Percentiles rank a stretch among this genome's conserved stretches.
These are phyloP conservation scores for Corynespora cassiicola DNA, from an alignment of 2,329 filamentous ascomycete genomes.

Conservation along the genomic window DNA sequence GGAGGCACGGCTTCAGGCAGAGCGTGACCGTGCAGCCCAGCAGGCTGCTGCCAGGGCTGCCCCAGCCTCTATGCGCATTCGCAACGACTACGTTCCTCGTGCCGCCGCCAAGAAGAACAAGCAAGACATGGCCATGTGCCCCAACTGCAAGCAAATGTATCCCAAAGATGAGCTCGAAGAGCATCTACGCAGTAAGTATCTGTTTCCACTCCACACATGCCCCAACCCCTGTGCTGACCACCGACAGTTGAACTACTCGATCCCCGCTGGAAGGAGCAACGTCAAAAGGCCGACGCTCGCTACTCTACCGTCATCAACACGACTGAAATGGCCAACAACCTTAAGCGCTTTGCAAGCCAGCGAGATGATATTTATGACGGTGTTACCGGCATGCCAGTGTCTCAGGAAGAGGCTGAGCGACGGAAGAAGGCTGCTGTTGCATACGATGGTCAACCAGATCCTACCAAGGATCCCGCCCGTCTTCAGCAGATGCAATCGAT, in stretches of 20 bases:
- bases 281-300: conserved; percentile 84
- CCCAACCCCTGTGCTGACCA: no score
- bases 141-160: conserved; percentile 91
- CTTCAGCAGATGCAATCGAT: conserved; percentile 59
- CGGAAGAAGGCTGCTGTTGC: conserved; percentile 77
- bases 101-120: conserved; percentile 74
- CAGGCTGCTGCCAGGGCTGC: conserved; percentile 77
- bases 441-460: conserved; percentile 69
- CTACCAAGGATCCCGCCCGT: conserved; percentile 60
- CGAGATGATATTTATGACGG: conserved; percentile 86
- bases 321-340: conserved; percentile 87
- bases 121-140: conserved; percentile 77
- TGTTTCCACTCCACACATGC: neutral
- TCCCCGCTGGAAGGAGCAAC: conserved; percentile 94
- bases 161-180: conserved; percentile 86
- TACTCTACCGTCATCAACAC: conserved; percentile 87
- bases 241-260: conserved; percentile 89
- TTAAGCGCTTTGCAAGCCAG: conserved; percentile 92
- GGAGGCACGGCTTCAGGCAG: conserved; percentile 47
- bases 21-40: conserved; percentile 71
- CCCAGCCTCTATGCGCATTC: conserved; percentile 81
- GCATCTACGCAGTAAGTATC: conserved; percentile 79
- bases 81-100: conserved; percentile 88
- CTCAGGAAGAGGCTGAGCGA: conserved; percentile 75
- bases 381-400: conserved; percentile 69